phyloP scores from a whole-genome alignment of 441 rosid species.

The Arabidopsis lyrata region DNA sequence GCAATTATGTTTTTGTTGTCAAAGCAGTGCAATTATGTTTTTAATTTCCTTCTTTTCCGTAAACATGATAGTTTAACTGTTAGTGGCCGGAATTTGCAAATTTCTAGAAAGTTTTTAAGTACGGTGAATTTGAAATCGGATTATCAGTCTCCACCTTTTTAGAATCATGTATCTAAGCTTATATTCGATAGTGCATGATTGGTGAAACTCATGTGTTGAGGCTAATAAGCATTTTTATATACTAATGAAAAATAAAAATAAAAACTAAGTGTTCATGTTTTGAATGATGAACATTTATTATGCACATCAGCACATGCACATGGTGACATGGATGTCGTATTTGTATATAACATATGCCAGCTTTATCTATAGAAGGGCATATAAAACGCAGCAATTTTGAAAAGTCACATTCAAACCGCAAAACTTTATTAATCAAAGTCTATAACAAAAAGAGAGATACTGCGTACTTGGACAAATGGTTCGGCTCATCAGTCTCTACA shows the following conservation, averaged over 20 bases:
- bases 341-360: background rate
- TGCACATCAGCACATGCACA: no score
- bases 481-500: conserved; percentile 30
- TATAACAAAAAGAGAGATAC: background rate
- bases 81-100: background rate
- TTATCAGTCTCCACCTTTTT: background rate
- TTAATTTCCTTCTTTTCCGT: conserved; percentile 19
- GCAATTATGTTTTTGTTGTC: conserved; percentile 24
- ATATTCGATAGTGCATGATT: background rate
- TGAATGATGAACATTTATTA: background rate
- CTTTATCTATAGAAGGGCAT: background rate
- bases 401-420: background rate
- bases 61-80: background rate
- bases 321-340: conserved; percentile 14
- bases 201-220: background rate
- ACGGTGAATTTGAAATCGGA: background rate
- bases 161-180: background rate
- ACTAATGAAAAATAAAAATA: background rate
- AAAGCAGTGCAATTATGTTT: conserved; percentile 27
- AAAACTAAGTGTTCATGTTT: background rate
- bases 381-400: background rate
- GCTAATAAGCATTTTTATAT: background rate
- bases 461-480: conserved; percentile 3
- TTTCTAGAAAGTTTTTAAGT: background rate
- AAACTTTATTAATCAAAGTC: background rate